phyloP scores from a whole-genome alignment of 2,329 filamentous ascomycete species.

The Fusarium lateritium region DNA sequence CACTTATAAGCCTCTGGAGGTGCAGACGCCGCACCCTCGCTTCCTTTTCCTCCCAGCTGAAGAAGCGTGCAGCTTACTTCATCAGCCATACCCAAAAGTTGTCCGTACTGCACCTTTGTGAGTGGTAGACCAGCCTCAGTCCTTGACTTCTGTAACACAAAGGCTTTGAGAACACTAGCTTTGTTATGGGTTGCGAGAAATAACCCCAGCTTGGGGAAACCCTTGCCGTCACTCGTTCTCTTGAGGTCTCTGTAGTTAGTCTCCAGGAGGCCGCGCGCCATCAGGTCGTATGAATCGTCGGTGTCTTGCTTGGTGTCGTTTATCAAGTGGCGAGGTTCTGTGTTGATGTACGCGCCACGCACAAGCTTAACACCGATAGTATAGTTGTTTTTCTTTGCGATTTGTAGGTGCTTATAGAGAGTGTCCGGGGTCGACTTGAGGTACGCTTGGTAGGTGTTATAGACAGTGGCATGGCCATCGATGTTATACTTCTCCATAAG shows the following conservation, averaged over 20 bases:
- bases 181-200: conserved; percentile 68
- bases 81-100: conserved; percentile 71
- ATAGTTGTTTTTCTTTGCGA: conserved; percentile 62
- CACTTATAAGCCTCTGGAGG: conserved; percentile 56
- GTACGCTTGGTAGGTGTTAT: conserved; percentile 71
- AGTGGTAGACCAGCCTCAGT: conserved; percentile 52
- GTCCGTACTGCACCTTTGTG: conserved; percentile 61
- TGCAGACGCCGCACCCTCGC: conserved; percentile 39
- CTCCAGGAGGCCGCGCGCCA: conserved; percentile 62
- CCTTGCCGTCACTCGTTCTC: conserved; percentile 40
- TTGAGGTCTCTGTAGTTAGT: conserved; percentile 59
- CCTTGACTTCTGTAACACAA: conserved; percentile 59
- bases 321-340: conserved; percentile 63
- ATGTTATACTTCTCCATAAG: conserved; percentile 58
- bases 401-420: conserved; percentile 61
- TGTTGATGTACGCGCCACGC: conserved; percentile 67
- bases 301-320: conserved; percentile 67
- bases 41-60: conserved; percentile 37
- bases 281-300: conserved; percentile 64
- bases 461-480: conserved; percentile 52
- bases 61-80: conserved; percentile 66
- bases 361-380: conserved; percentile 71
- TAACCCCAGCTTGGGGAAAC: conserved; percentile 62
- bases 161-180: conserved; percentile 57
- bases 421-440: conserved; percentile 61